Evolutionary conservation across 192 early-diverging fungal genomes (phyloP), one percentile per base, ranked within the genome.

Genomic region (Mortierella claussenii): DNA sequence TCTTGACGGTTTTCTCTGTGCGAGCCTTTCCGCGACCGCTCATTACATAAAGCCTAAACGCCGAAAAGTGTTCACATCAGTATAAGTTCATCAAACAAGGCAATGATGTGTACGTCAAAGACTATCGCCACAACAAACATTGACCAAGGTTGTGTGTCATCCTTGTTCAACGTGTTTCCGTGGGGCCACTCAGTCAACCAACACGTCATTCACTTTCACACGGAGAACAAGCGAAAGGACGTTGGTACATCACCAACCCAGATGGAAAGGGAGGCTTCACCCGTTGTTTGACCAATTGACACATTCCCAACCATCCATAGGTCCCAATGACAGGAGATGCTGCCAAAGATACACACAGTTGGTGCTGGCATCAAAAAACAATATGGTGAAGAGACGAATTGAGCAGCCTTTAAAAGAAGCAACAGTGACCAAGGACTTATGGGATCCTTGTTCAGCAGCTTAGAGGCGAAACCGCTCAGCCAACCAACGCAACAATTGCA

Each of bases 171-270:
- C 31, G 51, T 48, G 52, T 61, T 69, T 48, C 17, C 56, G 49
- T 52, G 65, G 47, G 66, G 47, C 56, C 56, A 68, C 66, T 53
- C 2, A 68, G 49, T 21, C 66, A 68, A 68, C 66, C 66, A 68
- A 68, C 66, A 44, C 49, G 66, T 53, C 49, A 34, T 60, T 60
- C 56, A 60, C 66, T 54, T 56, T 68, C 66, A 68, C 66, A 68
- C 46, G 55, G 66, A 24, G 48, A 68, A 54, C 66, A 42, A 68
- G 66, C 46, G 56, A 58, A 59, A 67, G 55, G 53, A 59, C 55
- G 66, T 13, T 59, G 56, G 65, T 53, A 52, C 56, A 68, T 59
- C 66, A 60, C 56, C 56, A 26, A 58, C 66, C 66, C 56, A 44
- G 20, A 60, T 51, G 49, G 32, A 4, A 31, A 21, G 42, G 66